Evolutionary conservation across 306 rosid species (phyloP), one percentile per base, ranked within the genome.

Genomic region (Citrullus amarus): DNA sequence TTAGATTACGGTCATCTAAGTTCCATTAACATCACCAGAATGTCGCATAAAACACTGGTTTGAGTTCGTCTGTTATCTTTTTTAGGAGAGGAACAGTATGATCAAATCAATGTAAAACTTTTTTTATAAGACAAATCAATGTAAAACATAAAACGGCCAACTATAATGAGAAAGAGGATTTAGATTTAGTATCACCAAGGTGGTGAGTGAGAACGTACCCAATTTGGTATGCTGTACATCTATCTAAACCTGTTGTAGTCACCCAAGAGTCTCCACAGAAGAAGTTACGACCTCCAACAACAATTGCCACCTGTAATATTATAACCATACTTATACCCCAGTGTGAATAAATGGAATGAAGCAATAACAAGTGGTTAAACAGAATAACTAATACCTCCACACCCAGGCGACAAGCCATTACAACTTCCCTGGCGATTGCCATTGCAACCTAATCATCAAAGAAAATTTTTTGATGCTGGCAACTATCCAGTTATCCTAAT

Each of bases 191-290:
- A 58, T 28, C 6, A 56, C 15, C 36, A 72, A 48, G 43, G 60
- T 30, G 30, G 44, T 44, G 43, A 63, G 83, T 44, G 12, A 83
- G 55, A 83, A 79, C 84, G 84, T 83, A 95, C 98, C 98, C 96
- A 80, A 91, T 93, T 88, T 95, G 98, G 90, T 95, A 92, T 71
- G 96, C 93, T 51, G 93, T 87, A 76, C 88, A 89, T 89, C 97
- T 88, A 85, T 95, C 96, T 80, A 91, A 88, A 72, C 96, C 98
- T 32, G 97, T 92, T 22, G 93, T 75, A 62, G 83, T 88, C 58
- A 95, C 95, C 98, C 98, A 95, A 30, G 96, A 88, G 78, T 95
- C 92, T 84, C 96, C 97, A 76, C 97, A 95, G 80, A 95, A 95
- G 82, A 95, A 91, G 87, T 95, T 95, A 32, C 96, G 93, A 65